Evolutionary conservation across 768 basidiomycete genomes (phyloP), one percentile per base, ranked within the genome.

Genomic region (Lyophyllum atratum): DNA sequence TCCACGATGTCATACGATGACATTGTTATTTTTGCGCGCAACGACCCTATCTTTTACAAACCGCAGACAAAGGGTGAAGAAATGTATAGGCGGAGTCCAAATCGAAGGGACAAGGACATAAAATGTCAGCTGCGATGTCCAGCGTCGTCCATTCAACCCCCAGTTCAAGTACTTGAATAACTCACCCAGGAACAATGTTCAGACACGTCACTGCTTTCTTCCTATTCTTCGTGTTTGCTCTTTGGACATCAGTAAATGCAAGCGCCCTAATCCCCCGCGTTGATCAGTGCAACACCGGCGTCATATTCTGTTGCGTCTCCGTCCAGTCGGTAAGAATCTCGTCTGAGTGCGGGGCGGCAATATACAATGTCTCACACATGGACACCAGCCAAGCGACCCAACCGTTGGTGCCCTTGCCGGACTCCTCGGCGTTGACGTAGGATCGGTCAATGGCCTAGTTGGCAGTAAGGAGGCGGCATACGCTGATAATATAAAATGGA

Each of bases 391-490:
- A 26, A 48, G 39, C 8, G 19, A 19, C 40, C 29, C 37, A 11
- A 4, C 10, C 15, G 6, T 60, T n/a, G 14, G 10, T n/a, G 0
- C 2, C 15, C 47, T 61, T n/a, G 24, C 28, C 10, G 56, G 58
- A 8, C 49, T 59, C 33, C 46, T 61, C 11, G 53, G 54, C 19
- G 14, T 61, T 34, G 44, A 45, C 19, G 12, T 58, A 6, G 53
- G 48, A 1, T 21, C 49, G 4, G 26, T 61, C 22, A 55, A 46
- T 24, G 55, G 58, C 14, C 43, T 46, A 8, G 54, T 65, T 39
- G 64, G 64, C 4, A 19, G 64, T 64, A 49, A 63, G 55, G 4
- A 21, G 10, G 43, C n/a, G n/a, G n/a, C n/a, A 44, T 2, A 19
- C 19, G 14, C 14, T 15, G 17, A 37, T 3, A 15, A 15, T 3